These are phyloP conservation scores for Aspergillus eucalypticola DNA, from an alignment of 2,329 filamentous ascomycete genomes.

Conservation along the genomic window DNA sequence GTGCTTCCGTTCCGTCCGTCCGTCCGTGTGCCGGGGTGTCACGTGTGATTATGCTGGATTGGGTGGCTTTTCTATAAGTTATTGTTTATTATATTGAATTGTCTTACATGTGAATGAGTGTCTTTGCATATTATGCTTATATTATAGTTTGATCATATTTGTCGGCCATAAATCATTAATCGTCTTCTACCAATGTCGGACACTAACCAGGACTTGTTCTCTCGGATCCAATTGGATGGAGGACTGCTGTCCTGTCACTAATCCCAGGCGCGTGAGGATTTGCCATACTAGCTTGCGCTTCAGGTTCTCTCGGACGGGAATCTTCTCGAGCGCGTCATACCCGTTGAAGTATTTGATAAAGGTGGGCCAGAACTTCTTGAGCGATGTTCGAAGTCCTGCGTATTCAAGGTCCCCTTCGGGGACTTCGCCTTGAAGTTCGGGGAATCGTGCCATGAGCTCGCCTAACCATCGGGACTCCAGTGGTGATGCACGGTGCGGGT, in stretches of 20 bases:
- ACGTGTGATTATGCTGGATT: background rate
- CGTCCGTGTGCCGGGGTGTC: background rate
- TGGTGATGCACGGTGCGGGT: constrained; percentile 75
- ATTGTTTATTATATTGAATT: background rate
- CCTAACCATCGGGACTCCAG: constrained; percentile 72
- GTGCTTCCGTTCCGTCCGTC: background rate
- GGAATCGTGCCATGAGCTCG: constrained; percentile 45
- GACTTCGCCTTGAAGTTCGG: constrained; percentile 24
- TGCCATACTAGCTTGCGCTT: constrained; percentile 69
- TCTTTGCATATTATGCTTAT: background rate
- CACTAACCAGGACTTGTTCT: constrained; percentile 57
- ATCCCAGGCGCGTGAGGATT: constrained; percentile 65
- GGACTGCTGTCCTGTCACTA: constrained; percentile 52
- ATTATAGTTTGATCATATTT: background rate
- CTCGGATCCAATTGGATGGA: constrained; percentile 33
- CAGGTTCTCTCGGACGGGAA: constrained; percentile 80
- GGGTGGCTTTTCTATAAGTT: background rate
- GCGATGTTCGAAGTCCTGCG: constrained; percentile 28
- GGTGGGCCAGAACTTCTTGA: constrained; percentile 68
- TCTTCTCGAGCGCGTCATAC: constrained; percentile 77
- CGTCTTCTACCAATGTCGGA: constrained; percentile 64
- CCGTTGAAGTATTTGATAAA: constrained; percentile 90
- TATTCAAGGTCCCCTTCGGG: constrained; percentile 25
- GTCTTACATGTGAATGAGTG: background rate
- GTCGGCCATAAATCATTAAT: background rate